These are phyloP conservation scores for Blastomyces parvus DNA, from an alignment of 2,329 filamentous ascomycete species.

Conservation along the genomic window DNA sequence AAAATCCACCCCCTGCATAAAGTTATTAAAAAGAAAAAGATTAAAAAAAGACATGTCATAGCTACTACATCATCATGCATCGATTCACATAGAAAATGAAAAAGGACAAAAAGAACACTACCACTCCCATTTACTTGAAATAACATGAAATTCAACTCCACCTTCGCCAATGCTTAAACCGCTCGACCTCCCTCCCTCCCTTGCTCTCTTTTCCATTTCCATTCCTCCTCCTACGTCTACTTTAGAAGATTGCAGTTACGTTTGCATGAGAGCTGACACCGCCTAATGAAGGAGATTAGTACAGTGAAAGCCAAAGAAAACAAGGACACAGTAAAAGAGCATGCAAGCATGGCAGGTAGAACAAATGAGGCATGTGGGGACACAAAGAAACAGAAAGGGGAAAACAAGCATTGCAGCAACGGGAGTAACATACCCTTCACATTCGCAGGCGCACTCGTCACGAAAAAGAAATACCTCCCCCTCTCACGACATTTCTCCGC, in stretches of 20 bases:
- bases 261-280: slow-evolving; percentile 24
- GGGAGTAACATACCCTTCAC: slow-evolving; percentile 27
- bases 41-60: neutral
- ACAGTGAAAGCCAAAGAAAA: neutral
- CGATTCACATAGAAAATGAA: neutral
- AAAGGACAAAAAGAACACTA: neutral
- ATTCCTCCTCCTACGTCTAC: neutral
- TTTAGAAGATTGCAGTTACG: slow-evolving; percentile 24
- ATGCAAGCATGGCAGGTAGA: neutral
- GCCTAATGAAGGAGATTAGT: slow-evolving; percentile 11
- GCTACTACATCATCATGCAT: neutral
- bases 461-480: slow-evolving; percentile 34
- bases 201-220: neutral
- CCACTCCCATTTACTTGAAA: neutral
- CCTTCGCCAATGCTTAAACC: neutral
- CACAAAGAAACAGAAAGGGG: neutral
- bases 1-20: neutral
- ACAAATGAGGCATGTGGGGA: neutral
- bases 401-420: neutral
- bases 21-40: neutral
- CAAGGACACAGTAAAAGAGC: neutral
- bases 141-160: neutral
- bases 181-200: neutral
- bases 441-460: slow-evolving; percentile 36
- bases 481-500: slow-evolving; percentile 28